Base-by-base conservation (phyloP, 83 land plant species). In the Thuja plicata region DNA sequence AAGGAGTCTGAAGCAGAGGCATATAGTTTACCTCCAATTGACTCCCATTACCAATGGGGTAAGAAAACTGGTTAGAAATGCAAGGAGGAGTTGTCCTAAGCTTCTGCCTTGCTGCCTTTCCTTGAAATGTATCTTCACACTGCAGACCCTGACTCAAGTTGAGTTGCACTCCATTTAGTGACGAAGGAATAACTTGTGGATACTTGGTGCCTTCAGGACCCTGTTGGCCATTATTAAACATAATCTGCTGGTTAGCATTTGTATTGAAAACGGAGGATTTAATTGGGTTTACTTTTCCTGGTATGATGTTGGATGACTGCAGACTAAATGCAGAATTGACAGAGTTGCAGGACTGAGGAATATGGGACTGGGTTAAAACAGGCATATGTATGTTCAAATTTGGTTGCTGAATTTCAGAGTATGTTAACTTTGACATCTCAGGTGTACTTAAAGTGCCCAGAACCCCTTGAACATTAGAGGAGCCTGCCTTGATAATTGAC, bases 1-100 rank as follows among this genome's bases (percentile, higher is more conserved):
- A 35, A 34, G 70, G 27, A 35, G 71, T 86, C 52, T 86, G 87
- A 86, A 86, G 70, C 15, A 86, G 37, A 54, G 62, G 66, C 21
- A n/a, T 85, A 32, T 54, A 32, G 19, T 85, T 55, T 41, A 82
- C 62, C 54, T 85, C 85, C 85, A n/a, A 21, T 46, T 30, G 55
- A 13, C 52, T 24, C 1, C 85, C 48, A 46, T n/a, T 27, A n/a
- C 6, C n/a, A 21, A 41, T 9, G 48, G 48, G 13, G 52, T 46
- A 57, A 37, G 45, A 34, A 32, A n/a, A 32, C 40, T 57, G 45
- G 87, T 37, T 54, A 15, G 43, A 27, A 19, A 32, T 55, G 40
- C n/a, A 32, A 37, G 87, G 43, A 86, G 21, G n/a, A n/a, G n/a
- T n/a, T n/a, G n/a, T 54, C 40, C 41, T 11, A 11, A 35, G 32